These are phyloP conservation scores for Boletus patriciae DNA, from an alignment of 768 basidiomycete genomes.

Conservation along the genomic window DNA sequence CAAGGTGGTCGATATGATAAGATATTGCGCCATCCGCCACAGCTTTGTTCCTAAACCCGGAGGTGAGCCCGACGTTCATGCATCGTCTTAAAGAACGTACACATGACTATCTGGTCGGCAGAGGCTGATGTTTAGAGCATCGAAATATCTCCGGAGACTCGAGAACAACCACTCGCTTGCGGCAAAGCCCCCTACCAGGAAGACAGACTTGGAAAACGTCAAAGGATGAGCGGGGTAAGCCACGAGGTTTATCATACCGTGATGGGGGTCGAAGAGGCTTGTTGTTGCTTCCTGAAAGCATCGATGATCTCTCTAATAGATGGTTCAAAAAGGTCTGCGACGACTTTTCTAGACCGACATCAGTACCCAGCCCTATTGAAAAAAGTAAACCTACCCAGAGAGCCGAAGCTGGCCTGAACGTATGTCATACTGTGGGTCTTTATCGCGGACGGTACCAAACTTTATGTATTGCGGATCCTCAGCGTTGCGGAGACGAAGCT, in stretches of 20 bases:
- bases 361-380: background rate
- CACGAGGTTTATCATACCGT: conserved; percentile 25
- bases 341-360: conserved; percentile 31
- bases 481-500: conserved; percentile 44
- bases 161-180: conserved; percentile 50
- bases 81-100: conserved; percentile 35
- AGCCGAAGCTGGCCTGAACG: conserved; percentile 41
- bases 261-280: conserved; percentile 32
- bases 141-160: conserved; percentile 41
- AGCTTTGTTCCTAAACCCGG: conserved; percentile 42
- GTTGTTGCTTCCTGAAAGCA: conserved; percentile 36
- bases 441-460: conserved; percentile 42
- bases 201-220: conserved; percentile 32
- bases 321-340: conserved; percentile 45
- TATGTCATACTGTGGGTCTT: conserved; percentile 40
- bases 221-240: background rate
- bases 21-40: conserved; percentile 53
- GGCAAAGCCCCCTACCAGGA: conserved; percentile 56
- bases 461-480: conserved; percentile 41
- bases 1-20: conserved; percentile 47
- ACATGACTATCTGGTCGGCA: conserved; percentile 54
- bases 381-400: conserved; percentile 30
- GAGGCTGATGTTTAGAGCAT: conserved; percentile 40
- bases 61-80: conserved; percentile 12
- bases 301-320: conserved; percentile 40